Evolutionary conservation across 805 yeast genomes (phyloP).

Genomic region (Metschnikowia similis): DNA sequence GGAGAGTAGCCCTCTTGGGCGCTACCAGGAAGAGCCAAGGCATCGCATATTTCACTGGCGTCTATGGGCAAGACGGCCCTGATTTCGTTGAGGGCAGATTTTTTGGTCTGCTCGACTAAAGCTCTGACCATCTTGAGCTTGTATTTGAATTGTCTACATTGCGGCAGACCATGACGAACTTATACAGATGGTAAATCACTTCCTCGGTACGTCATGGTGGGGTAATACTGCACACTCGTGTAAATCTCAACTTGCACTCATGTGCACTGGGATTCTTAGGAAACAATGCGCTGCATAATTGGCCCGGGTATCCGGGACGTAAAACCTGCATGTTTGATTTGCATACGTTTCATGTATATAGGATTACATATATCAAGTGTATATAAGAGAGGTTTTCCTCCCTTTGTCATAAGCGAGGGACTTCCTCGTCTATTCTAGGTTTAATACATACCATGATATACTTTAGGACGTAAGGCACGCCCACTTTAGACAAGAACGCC

Average conservation of each 20-base stretch:
- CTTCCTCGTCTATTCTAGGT: too few species aligned
- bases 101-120: slow-evolving; percentile 8
- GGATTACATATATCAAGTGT: too few species aligned
- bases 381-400: too few species aligned
- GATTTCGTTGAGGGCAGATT: slow-evolving; percentile 4
- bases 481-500: too few species aligned
- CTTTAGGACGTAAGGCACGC: too few species aligned
- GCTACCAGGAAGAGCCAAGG: slow-evolving; percentile 12
- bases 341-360: too few species aligned
- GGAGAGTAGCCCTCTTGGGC: slow-evolving; percentile 13
- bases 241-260: not conserved
- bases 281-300: too few species aligned
- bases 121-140: slow-evolving; percentile 2
- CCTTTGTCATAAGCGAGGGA: too few species aligned
- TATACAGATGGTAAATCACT: not conserved
- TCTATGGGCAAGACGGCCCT: slow-evolving; percentile 7
- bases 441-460: too few species aligned
- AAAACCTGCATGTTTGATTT: too few species aligned
- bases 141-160: not conserved
- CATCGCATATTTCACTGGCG: slow-evolving; percentile 5
- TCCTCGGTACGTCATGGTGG: slow-evolving; percentile 1
- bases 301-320: too few species aligned
- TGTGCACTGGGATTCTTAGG: too few species aligned
- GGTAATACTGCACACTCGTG: not conserved
- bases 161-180: not conserved